Percentiles rank a stretch among this genome's conserved stretches.
Conservation (phyloP, 176 grass and related monocot genomes). For the Thinopyrum elongatum region DNA sequence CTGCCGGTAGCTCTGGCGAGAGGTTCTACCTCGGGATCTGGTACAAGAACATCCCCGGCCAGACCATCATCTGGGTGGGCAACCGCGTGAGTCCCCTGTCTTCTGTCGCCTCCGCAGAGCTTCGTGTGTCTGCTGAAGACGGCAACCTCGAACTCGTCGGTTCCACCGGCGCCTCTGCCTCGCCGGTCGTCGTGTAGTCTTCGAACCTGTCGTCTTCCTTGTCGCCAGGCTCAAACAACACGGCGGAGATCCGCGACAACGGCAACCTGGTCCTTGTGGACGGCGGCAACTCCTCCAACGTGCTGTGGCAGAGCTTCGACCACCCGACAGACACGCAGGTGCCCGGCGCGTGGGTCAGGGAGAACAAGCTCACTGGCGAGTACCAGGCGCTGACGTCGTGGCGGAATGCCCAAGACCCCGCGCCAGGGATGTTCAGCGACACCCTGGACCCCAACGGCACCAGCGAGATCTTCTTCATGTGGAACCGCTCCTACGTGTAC, state of each 20-base stretch:
- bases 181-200: background rate
- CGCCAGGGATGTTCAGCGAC: constrained; percentile 23
- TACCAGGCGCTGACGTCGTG: background rate
- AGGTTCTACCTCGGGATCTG: constrained; percentile 40
- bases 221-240: too few relatives aligned
- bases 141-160: constrained; percentile 26
- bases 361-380: constrained; percentile 13
- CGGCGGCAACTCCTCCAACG: constrained; percentile 23
- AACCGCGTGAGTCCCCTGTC: constrained; percentile 31
- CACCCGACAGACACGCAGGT: constrained; percentile 17
- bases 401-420: constrained; percentile 36
- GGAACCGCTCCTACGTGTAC: constrained; percentile 22
- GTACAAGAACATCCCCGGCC: constrained; percentile 40
- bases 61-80: constrained; percentile 35
- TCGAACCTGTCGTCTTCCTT: constrained; percentile 10
- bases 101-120: background rate
- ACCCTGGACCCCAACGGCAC: constrained; percentile 12
- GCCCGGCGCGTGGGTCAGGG: constrained; percentile 24
- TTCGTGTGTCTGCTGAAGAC: background rate
- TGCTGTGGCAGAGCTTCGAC: constrained; percentile 39
- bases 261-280: constrained; percentile 35
- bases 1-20: background rate
- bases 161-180: background rate
- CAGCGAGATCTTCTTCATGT: constrained; percentile 30
- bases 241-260: constrained; percentile 26